Conservation (phyloP, 148 eudicot genomes). For the Diospyros kaki region DNA sequence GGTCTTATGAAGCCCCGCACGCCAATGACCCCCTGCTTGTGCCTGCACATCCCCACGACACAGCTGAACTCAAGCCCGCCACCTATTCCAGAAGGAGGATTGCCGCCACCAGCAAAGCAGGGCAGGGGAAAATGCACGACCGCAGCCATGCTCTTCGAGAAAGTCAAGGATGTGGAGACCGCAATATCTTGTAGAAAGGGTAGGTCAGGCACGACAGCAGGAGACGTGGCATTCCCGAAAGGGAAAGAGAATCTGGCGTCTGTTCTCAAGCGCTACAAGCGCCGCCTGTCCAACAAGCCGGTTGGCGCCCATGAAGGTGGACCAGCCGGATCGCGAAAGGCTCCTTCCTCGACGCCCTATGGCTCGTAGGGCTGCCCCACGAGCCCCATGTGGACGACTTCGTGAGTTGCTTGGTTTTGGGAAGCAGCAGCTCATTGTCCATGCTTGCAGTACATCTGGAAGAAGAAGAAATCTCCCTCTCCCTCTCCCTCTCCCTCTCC, state of each 20-base stretch:
- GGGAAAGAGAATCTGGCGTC: constrained; percentile 95
- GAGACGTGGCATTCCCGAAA: constrained; percentile 93
- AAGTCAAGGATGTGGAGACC: constrained; percentile 75
- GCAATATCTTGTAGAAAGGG: constrained; percentile 88
- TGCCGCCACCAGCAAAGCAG: constrained; percentile 75
- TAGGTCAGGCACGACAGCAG: constrained; percentile 91
- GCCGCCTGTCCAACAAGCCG: constrained; percentile 67
- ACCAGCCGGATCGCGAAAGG: constrained; percentile 2
- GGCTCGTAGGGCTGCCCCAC: not conserved
- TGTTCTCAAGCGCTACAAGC: constrained; percentile 89
- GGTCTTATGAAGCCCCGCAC: constrained; percentile 75
- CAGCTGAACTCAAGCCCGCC: constrained; percentile 55
- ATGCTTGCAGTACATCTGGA: not conserved
- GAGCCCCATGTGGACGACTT: not conserved
- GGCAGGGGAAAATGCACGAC: constrained; percentile 71
- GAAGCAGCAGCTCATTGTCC: not conserved
- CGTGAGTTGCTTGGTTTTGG: not conserved
- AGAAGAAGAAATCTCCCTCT: not conserved
- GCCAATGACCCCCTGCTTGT: constrained; percentile 69
- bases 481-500: constrained; percentile 7
- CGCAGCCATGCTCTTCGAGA: constrained; percentile 58
- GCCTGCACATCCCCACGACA: constrained; percentile 71
- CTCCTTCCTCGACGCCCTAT: not conserved
- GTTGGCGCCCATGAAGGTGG: constrained; percentile 35
- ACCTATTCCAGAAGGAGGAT: constrained; percentile 42